Evolutionary conservation across 192 early-diverging fungal genomes (phyloP).

Genomic region (Glomus cerebriforme): DNA sequence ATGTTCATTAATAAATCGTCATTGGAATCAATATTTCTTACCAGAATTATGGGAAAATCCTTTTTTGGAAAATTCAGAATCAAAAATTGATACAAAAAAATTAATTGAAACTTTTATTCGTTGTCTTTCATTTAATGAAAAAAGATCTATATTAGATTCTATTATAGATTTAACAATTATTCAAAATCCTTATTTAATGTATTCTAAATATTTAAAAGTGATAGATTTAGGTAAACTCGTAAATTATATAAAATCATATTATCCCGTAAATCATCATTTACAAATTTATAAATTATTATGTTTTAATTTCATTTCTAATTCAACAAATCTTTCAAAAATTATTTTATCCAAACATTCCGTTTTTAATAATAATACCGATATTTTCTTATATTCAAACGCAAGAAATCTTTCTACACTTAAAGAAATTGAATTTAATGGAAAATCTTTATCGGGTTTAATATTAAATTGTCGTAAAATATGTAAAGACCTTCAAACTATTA

Average conservation of each 20-base stretch:
- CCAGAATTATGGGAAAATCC: neutral
- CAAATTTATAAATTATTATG: neutral
- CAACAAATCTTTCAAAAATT: neutral
- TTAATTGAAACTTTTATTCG: neutral
- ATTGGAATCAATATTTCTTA: neutral
- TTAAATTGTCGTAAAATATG: neutral
- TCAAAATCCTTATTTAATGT: neutral
- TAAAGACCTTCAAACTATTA: neutral
- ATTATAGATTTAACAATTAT: neutral
- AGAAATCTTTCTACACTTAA: neutral
- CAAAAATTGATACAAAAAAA: neutral
- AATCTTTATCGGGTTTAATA: neutral
- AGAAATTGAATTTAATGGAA: neutral
- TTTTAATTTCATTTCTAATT: neutral
- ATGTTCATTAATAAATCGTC: neutral
- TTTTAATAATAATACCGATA: neutral
- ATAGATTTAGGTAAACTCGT: neutral
- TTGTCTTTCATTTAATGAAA: neutral
- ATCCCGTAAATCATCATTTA: neutral
- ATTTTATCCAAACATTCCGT: neutral
- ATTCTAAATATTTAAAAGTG: neutral
- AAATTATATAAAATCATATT: neutral
- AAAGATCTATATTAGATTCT: neutral
- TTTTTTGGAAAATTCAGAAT: neutral
- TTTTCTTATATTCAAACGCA: neutral